A percentile compares a stretch with the other conserved stretches of the same genome.
phyloP scores from a whole-genome alignment of 176 grass and related monocot species.

The Calamus simplicifolius region DNA sequence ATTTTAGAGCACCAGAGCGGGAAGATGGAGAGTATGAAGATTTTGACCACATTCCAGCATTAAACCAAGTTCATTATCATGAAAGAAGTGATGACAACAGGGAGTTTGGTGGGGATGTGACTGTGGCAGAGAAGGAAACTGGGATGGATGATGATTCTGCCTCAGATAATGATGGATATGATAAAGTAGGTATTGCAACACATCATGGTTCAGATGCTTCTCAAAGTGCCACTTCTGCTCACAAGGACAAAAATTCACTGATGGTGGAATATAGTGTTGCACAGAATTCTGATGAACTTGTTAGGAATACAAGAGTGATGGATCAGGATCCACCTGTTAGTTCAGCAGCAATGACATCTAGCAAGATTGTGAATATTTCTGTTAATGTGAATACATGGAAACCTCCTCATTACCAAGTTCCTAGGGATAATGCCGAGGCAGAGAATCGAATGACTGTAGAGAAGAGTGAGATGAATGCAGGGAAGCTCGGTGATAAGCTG shows the following conservation, averaged over 20 bases:
- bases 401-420: conserved; percentile 39
- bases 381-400: conserved; percentile 44
- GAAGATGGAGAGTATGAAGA: conserved; percentile 29
- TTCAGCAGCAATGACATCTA: conserved; percentile 41
- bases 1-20: conserved; percentile 27
- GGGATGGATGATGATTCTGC: conserved; percentile 38
- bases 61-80: conserved; percentile 36
- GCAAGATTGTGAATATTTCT: conserved; percentile 31
- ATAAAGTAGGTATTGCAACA: conserved; percentile 24
- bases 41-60: conserved; percentile 21
- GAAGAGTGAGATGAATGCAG: conserved; percentile 28
- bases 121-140: conserved; percentile 23
- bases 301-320: conserved; percentile 37
- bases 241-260: conserved; percentile 27
- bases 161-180: conserved; percentile 46
- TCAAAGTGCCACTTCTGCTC: conserved; percentile 17
- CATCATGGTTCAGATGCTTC: conserved; percentile 32
- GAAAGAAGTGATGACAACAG: conserved; percentile 31
- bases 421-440: conserved; percentile 55
- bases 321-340: conserved; percentile 28
- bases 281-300: conserved; percentile 35
- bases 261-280: conserved; percentile 23
- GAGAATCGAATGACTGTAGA: conserved; percentile 22
- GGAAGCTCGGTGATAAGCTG: conserved; percentile 28
- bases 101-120: conserved; percentile 35